These are phyloP conservation scores for Paecilomyces sp. DNA, from an alignment of 2,329 filamentous ascomycete species.

Conservation along the genomic window DNA sequence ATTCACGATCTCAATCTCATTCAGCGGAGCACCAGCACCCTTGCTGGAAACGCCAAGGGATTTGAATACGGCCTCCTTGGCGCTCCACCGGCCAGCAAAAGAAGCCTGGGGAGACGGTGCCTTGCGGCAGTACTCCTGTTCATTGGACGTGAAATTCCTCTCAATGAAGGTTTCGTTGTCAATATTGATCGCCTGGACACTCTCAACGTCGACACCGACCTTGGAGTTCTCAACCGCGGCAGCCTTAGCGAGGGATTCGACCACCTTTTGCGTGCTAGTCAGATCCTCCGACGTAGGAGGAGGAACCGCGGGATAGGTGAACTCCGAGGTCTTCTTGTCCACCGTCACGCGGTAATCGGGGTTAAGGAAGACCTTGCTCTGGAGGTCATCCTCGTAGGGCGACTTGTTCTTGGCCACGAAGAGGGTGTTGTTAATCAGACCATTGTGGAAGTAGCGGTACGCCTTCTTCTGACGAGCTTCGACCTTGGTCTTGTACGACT, in stretches of 20 bases:
- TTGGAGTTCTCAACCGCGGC: slow-evolving; percentile 60
- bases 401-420: slow-evolving; percentile 92
- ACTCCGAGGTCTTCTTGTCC: slow-evolving; percentile 79
- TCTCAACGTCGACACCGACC: slow-evolving; percentile 91
- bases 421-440: slow-evolving; percentile 93
- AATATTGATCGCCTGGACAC: slow-evolving; percentile 79
- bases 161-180: slow-evolving; percentile 90
- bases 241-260: slow-evolving; percentile 68
- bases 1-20: slow-evolving; percentile 86
- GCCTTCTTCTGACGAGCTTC: slow-evolving; percentile 95
- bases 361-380: slow-evolving; percentile 85
- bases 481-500: slow-evolving; percentile 79
- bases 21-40: slow-evolving; percentile 82
- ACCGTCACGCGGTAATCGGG: slow-evolving; percentile 76
- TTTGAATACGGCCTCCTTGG: slow-evolving; percentile 98
- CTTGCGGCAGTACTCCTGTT: slow-evolving; percentile 80
- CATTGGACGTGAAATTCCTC: slow-evolving; percentile 82
- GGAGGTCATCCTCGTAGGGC: slow-evolving; percentile 83
- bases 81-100: slow-evolving; percentile 92
- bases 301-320: slow-evolving; percentile 64
- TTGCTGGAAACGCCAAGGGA: slow-evolving; percentile 78
- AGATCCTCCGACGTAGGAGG: slow-evolving; percentile 53
- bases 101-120: slow-evolving; percentile 76
- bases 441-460: slow-evolving; percentile 97
- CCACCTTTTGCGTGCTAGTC: slow-evolving; percentile 64